Conservation (phyloP, 331 rosid genomes). For the Rhamnella rubrinervis region DNA sequence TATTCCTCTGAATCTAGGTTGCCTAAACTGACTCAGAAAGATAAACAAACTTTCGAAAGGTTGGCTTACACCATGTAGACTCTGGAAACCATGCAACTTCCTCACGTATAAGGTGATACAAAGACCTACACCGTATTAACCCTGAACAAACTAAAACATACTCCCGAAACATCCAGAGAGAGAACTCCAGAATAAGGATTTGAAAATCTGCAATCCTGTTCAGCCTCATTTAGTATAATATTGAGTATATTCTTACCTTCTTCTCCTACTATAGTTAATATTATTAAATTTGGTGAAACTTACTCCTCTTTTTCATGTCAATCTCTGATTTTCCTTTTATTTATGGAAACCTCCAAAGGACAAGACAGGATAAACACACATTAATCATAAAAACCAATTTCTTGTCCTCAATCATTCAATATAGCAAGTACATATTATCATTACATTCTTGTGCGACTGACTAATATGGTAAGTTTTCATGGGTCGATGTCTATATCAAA, state of each 20-base stretch:
- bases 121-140: neutral
- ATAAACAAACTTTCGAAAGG: neutral
- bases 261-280: no score
- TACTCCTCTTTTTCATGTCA: no score
- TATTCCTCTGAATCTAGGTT: slow-evolving; percentile 12
- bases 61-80: neutral
- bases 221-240: slow-evolving; percentile 6
- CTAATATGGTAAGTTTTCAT: neutral
- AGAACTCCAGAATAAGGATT: neutral
- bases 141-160: neutral
- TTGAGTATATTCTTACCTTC: no score
- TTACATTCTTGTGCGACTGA: neutral
- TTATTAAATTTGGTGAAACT: no score
- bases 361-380: neutral
- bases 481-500: neutral
- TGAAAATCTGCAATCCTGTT: slow-evolving; percentile 19
- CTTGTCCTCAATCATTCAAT: neutral
- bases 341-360: no score
- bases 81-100: neutral
- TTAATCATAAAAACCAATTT: neutral
- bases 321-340: no score
- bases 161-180: neutral
- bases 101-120: neutral
- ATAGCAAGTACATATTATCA: neutral
- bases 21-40: slow-evolving; percentile 19